Conservation (phyloP, 2,329 filamentous ascomycete genomes). For the Alternaria burnsii region DNA sequence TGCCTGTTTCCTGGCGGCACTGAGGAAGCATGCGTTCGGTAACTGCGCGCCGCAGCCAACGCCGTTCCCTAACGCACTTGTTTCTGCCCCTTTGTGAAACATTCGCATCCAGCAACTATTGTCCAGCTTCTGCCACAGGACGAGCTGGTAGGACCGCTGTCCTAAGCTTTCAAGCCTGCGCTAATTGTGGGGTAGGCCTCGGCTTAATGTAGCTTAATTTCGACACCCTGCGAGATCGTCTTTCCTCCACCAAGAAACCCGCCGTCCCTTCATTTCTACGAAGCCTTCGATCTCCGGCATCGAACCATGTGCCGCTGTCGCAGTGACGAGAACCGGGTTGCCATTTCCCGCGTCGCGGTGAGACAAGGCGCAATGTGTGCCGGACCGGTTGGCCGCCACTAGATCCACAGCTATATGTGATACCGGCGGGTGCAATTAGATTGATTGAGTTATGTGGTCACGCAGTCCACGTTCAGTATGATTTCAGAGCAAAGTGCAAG, state of each 20-base stretch:
- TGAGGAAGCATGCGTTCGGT: background rate
- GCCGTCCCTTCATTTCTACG: background rate
- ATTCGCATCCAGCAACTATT: background rate
- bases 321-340: conserved; percentile 11
- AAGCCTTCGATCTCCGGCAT: background rate
- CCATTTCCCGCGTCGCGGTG: conserved; percentile 7
- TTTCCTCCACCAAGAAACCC: conserved; percentile 6
- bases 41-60: background rate
- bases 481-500: conserved; percentile 20
- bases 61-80: too few relatives aligned
- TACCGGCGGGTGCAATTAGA: conserved; percentile 45
- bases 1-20: too few relatives aligned
- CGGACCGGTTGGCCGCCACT: conserved; percentile 49
- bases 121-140: background rate
- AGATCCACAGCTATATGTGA: conserved; percentile 27
- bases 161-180: conserved; percentile 9
- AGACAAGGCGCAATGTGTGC: conserved; percentile 24
- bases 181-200: conserved; percentile 18
- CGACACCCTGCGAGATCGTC: conserved; percentile 7
- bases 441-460: conserved; percentile 45
- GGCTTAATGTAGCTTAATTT: conserved; percentile 27
- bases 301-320: conserved; percentile 10
- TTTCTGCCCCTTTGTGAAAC: background rate
- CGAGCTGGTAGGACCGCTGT: background rate
- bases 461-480: conserved; percentile 22